These are phyloP conservation scores for Aspergillus affinis DNA, from an alignment of 495 filamentous ascomycete species.

Conservation along the genomic window DNA sequence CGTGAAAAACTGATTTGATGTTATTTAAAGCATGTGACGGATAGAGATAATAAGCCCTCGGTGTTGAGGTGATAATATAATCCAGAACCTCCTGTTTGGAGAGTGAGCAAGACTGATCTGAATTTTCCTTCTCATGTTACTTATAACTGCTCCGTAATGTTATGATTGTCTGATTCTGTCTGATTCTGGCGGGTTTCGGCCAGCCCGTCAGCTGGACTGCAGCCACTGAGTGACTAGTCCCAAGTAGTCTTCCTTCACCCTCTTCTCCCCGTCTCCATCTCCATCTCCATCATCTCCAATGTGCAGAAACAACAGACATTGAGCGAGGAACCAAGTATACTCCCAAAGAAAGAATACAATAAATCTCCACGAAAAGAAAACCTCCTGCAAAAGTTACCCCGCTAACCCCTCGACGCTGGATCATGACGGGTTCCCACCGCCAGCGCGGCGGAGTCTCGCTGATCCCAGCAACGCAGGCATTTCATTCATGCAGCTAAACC, in stretches of 20 bases:
- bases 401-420: neutral
- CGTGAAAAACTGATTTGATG: constrained; percentile 16
- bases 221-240: no score
- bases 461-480: neutral
- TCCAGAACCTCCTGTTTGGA: constrained; percentile 8
- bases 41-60: constrained; percentile 19
- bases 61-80: constrained; percentile 15
- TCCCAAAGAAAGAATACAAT: no score
- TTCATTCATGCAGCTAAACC: constrained; percentile 4
- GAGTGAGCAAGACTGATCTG: neutral
- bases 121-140: neutral
- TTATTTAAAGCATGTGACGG: constrained; percentile 12
- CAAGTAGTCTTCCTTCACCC: no score
- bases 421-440: neutral
- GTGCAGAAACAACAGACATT: neutral
- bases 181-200: no score
- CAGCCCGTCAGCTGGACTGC: no score
- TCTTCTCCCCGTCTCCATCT: no score
- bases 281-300: neutral
- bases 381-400: no score
- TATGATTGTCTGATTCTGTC: no score
- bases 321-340: neutral
- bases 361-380: no score
- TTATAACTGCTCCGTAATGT: no score
- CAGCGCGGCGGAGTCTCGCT: neutral